Evolutionary conservation across 352 stramenopile species (phyloP).

Genomic region (Nothophytophthora sp.): DNA sequence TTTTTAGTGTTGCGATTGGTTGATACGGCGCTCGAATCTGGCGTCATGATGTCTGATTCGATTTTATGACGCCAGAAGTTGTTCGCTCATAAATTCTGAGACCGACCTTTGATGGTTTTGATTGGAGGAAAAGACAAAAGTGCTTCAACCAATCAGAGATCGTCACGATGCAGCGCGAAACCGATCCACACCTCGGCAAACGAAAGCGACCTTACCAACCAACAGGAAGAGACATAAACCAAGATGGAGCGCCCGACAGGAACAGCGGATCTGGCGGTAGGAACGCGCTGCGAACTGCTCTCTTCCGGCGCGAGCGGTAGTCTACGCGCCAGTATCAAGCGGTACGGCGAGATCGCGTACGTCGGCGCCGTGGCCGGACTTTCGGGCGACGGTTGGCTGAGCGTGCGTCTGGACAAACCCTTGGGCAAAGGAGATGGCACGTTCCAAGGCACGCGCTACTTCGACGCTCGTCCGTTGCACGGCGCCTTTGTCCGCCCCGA

Average conservation of each 20-base stretch:
- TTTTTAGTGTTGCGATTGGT: too few species aligned
- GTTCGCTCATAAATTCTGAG: too few species aligned
- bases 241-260: conserved; percentile 1
- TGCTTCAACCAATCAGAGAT: too few species aligned
- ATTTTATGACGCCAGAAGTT: too few species aligned
- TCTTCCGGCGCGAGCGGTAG: conserved; percentile 28
- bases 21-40: too few species aligned
- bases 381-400: conserved; percentile 62
- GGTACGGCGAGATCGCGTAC: conserved; percentile 70
- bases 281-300: conserved; percentile 60
- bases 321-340: conserved; percentile 62
- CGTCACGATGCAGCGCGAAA: too few species aligned
- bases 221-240: not conserved
- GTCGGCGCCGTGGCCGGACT: conserved; percentile 57
- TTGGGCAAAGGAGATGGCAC: conserved; percentile 77
- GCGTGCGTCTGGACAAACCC: conserved; percentile 72
- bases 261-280: conserved; percentile 19
- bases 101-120: too few species aligned
- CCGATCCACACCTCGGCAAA: too few species aligned
- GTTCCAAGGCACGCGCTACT: conserved; percentile 57
- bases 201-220: too few species aligned
- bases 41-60: too few species aligned
- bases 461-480: conserved; percentile 56
- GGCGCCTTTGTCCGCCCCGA: conserved; percentile 70
- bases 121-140: too few species aligned